Conservation (phyloP, 768 basidiomycete genomes). For the Collybiopsis confluens region DNA sequence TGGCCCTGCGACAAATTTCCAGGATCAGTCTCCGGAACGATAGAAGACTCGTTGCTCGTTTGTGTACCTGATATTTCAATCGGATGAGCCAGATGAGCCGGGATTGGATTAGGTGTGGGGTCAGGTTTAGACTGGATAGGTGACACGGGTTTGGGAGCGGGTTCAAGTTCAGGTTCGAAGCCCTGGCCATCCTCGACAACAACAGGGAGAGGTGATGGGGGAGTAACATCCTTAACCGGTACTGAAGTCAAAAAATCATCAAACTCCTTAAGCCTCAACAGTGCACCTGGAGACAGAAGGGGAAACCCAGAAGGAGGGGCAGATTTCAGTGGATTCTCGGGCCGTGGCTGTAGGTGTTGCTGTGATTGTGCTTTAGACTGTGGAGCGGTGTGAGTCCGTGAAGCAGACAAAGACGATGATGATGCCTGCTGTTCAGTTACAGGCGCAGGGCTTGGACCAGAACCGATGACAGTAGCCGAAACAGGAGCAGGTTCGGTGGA, state of each 20-base stretch:
- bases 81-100: no score
- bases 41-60: conserved; percentile 1
- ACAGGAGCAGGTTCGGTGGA: no score
- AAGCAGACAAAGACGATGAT: no score
- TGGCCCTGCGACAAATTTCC: conserved; percentile 13
- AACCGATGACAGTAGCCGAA: no score
- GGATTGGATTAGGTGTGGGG: no score
- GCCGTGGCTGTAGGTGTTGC: not conserved
- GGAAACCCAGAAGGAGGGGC: not conserved
- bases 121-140: no score
- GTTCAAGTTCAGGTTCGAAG: not conserved
- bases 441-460: no score
- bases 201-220: not conserved
- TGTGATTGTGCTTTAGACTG: no score
- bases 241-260: not conserved
- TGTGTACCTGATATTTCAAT: not conserved
- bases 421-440: no score
- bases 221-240: not conserved
- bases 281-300: conserved; percentile 1
- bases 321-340: not conserved
- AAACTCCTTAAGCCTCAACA: not conserved
- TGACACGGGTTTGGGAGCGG: not conserved
- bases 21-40: conserved; percentile 28
- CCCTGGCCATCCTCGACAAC: not conserved
- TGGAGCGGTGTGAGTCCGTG: no score